Conservation (phyloP, 2,329 filamentous ascomycete genomes). For the Dothistroma septosporum region DNA sequence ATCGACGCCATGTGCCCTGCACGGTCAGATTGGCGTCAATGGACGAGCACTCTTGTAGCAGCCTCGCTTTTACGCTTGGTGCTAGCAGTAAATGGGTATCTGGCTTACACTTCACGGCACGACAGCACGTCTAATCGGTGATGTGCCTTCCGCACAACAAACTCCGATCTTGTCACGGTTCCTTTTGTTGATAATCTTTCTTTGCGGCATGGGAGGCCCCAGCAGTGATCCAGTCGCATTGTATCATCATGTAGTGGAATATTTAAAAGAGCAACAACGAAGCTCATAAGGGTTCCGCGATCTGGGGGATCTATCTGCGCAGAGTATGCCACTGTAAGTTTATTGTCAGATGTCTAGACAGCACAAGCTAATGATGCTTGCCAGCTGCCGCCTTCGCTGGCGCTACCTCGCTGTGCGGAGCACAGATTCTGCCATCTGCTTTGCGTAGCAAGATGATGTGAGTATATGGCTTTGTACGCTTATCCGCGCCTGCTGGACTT, state of each 20-base stretch:
- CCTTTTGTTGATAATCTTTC: conserved; percentile 29
- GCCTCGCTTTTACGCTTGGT: too few relatives aligned
- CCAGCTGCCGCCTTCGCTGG: neutral
- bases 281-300: conserved; percentile 55
- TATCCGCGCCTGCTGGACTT: conserved; percentile 36
- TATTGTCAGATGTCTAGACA: neutral
- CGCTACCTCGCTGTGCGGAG: conserved; percentile 32
- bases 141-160: too few relatives aligned
- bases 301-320: conserved; percentile 50
- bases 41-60: too few relatives aligned
- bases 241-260: conserved; percentile 53
- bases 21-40: too few relatives aligned
- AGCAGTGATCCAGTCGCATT: conserved; percentile 54
- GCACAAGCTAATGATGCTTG: too few relatives aligned
- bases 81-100: too few relatives aligned
- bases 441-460: conserved; percentile 55
- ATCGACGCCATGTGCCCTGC: too few relatives aligned
- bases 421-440: conserved; percentile 52
- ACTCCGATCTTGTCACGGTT: too few relatives aligned
- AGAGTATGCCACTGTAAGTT: neutral
- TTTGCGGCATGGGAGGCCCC: conserved; percentile 49
- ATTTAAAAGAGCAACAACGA: conserved; percentile 53
- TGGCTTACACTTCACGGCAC: too few relatives aligned
- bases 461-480: conserved; percentile 49
- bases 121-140: too few relatives aligned